Conservation (phyloP, 495 filamentous ascomycete species). For the Annulohypoxylon moriforme region DNA sequence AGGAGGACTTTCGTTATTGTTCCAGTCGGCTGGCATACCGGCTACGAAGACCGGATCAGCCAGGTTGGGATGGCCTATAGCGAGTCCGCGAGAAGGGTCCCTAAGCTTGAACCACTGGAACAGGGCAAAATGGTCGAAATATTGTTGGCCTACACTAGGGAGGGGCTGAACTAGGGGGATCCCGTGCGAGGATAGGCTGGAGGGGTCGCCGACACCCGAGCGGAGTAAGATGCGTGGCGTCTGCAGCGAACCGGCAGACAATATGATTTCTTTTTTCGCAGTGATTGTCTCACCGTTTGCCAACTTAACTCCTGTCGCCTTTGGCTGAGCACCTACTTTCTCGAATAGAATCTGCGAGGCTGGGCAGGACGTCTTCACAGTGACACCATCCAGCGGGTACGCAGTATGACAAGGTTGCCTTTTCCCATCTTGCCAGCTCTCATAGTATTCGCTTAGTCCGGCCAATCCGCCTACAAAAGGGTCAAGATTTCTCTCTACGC, state of each 20-base stretch:
- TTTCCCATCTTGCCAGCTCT: conserved; percentile 7
- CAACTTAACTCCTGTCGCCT: conserved; percentile 57
- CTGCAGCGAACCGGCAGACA: conserved; percentile 64
- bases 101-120: conserved; percentile 17
- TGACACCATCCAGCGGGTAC: neutral
- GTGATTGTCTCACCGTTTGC: conserved; percentile 47
- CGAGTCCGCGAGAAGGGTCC: conserved; percentile 15
- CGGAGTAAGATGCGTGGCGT: conserved; percentile 67
- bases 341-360: conserved; percentile 1
- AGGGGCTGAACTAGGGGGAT: conserved; percentile 59
- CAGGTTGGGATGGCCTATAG: conserved; percentile 11
- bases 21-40: conserved; percentile 10
- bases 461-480: neutral
- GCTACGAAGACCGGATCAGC: conserved; percentile 10
- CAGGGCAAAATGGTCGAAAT: conserved; percentile 60
- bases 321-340: neutral
- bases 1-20: conserved; percentile 3
- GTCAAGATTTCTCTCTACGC: neutral
- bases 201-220: conserved; percentile 65
- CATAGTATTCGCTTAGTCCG: conserved; percentile 8
- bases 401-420: conserved; percentile 4
- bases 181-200: conserved; percentile 54
- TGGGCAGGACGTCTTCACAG: neutral
- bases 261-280: conserved; percentile 61
- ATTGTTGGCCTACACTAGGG: conserved; percentile 62